A percentile compares a stretch with the other conserved stretches of the same genome.
phyloP scores from a whole-genome alignment of 306 rosid species.

The Aeschynomene evenia region DNA sequence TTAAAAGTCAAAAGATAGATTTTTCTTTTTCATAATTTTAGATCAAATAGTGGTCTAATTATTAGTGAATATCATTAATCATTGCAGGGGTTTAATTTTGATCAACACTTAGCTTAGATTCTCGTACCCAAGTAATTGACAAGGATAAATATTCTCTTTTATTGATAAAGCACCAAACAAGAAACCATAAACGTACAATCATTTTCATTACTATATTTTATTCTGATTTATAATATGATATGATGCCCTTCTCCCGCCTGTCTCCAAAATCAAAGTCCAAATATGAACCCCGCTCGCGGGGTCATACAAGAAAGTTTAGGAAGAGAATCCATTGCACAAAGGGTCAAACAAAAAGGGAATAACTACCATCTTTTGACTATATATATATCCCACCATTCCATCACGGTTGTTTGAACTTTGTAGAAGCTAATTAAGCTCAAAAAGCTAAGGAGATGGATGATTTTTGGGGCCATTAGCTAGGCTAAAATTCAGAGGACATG shows the following conservation, averaged over 20 bases:
- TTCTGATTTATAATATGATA: too few species aligned
- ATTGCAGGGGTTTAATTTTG: neutral
- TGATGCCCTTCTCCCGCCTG: neutral
- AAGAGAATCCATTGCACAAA: slow-evolving; percentile 27
- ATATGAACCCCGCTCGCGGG: slow-evolving; percentile 6
- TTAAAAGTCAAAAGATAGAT: neutral
- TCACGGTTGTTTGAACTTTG: slow-evolving; percentile 60
- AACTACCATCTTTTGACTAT: slow-evolving; percentile 55
- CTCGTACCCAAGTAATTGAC: neutral
- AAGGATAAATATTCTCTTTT: too few species aligned
- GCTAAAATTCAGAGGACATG: slow-evolving; percentile 30
- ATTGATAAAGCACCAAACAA: too few species aligned
- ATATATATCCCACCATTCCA: slow-evolving; percentile 44
- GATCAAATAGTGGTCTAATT: neutral
- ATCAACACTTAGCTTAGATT: too few species aligned
- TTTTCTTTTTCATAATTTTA: neutral
- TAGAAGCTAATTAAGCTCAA: slow-evolving; percentile 25
- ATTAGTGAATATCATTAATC: neutral
- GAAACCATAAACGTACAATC: neutral
- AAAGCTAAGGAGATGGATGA: too few species aligned
- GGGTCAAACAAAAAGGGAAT: slow-evolving; percentile 14
- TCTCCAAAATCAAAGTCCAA: slow-evolving; percentile 26
- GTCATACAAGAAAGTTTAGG: slow-evolving; percentile 24
- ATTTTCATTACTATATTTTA: slow-evolving; percentile 11
- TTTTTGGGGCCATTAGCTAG: neutral